A percentile compares a stretch with the other conserved stretches of the same genome.
Evolutionary conservation across 805 yeast genomes (phyloP).

Genomic region (Yarrowia divulgata): DNA sequence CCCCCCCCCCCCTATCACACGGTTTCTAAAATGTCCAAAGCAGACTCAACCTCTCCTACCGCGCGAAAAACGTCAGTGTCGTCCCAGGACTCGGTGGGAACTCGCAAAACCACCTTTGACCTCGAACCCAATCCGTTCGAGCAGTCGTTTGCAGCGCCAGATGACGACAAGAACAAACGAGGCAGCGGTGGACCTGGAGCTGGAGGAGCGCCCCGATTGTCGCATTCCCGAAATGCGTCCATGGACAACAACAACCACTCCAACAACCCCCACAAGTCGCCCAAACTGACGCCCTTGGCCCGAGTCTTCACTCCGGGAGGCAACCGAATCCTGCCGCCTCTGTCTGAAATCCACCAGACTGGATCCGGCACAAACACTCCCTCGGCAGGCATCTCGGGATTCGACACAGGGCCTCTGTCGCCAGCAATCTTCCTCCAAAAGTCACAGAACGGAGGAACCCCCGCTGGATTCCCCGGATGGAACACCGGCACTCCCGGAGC

Average conservation of each 20-base stretch:
- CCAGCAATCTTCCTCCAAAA: slow-evolving; percentile 51
- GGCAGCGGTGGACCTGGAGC: no score
- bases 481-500: background rate
- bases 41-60: slow-evolving; percentile 22
- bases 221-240: slow-evolving; percentile 21
- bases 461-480: slow-evolving; percentile 28
- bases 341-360: slow-evolving; percentile 42
- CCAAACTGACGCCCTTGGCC: slow-evolving; percentile 37
- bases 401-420: slow-evolving; percentile 51
- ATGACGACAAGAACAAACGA: slow-evolving; percentile 24
- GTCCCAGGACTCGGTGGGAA: slow-evolving; percentile 10
- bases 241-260: slow-evolving; percentile 2
- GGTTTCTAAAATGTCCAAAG: slow-evolving; percentile 6
- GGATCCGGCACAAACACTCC: slow-evolving; percentile 23
- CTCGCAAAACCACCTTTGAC: slow-evolving; percentile 58
- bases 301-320: slow-evolving; percentile 45
- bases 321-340: slow-evolving; percentile 46
- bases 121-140: slow-evolving; percentile 96
- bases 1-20: no score
- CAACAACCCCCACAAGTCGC: slow-evolving; percentile 29
- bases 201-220: slow-evolving; percentile 2
- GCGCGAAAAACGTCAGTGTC: slow-evolving; percentile 23
- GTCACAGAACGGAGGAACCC: slow-evolving; percentile 44
- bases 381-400: slow-evolving; percentile 37
- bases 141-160: slow-evolving; percentile 82